A percentile compares a stretch with the other conserved stretches of the same genome.
phyloP scores from a whole-genome alignment of 768 basidiomycete genomes.

The Inosperma sp. region DNA sequence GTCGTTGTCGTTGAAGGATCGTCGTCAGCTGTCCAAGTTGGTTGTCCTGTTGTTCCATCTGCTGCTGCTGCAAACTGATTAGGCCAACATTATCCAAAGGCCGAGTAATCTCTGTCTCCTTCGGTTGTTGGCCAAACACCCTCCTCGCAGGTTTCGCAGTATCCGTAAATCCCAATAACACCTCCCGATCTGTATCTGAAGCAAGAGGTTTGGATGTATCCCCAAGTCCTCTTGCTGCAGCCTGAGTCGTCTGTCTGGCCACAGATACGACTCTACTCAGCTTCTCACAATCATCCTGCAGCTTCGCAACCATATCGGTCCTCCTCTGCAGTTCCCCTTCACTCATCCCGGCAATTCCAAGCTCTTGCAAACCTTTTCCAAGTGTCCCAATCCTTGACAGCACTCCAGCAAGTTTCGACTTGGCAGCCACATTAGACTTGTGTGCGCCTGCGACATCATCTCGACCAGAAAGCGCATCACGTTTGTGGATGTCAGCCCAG shows the following conservation, averaged over 20 bases:
- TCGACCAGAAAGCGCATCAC: constrained; percentile 59
- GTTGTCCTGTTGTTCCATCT: constrained; percentile 80
- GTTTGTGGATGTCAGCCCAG: constrained; percentile 83
- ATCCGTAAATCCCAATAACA: too few species aligned
- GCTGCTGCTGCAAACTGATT: constrained; percentile 69
- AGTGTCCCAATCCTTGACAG: constrained; percentile 71
- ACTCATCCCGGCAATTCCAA: constrained; percentile 76
- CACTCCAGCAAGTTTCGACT: constrained; percentile 74
- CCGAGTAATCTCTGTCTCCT: constrained; percentile 82
- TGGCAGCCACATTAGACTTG: constrained; percentile 76
- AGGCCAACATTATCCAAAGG: constrained; percentile 84
- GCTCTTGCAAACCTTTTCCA: constrained; percentile 60
- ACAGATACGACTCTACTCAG: constrained; percentile 81
- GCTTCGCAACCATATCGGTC: constrained; percentile 80
- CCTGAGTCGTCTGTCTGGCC: constrained; percentile 50
- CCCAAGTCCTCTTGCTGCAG: constrained; percentile 24
- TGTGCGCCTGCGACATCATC: constrained; percentile 74
- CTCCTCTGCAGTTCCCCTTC: constrained; percentile 92
- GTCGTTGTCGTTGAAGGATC: constrained; percentile 78
- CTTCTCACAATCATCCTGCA: constrained; percentile 91
- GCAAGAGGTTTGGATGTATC: constrained; percentile 41
- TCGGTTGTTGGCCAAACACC: constrained; percentile 72
- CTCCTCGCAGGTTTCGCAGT: constrained; percentile 56
- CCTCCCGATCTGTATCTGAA: constrained; percentile 57
- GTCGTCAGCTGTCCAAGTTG: constrained; percentile 78